phyloP scores from a whole-genome alignment of 2,329 filamentous ascomycete species.

The Aureobasidium sp. region DNA sequence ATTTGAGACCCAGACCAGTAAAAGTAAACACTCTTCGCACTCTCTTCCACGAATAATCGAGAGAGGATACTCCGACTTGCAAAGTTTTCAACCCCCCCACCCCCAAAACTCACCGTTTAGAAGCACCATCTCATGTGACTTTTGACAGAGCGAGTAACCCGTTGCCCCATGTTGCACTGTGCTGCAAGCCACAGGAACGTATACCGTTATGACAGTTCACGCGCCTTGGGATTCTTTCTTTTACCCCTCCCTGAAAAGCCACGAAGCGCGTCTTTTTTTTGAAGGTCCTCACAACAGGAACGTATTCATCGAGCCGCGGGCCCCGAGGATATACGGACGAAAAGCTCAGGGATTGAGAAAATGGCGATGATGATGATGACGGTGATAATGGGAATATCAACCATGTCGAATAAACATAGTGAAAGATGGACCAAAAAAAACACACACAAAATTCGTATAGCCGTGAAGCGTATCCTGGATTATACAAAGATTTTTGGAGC shows the following conservation, averaged over 20 bases:
- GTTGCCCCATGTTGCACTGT: constrained; percentile 1
- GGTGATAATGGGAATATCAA: too few relatives aligned
- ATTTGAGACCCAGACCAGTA: too few relatives aligned
- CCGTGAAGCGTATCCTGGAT: not conserved
- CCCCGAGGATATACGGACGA: too few relatives aligned
- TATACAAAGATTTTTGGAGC: not conserved
- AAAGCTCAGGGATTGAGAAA: too few relatives aligned
- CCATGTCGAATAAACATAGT: not conserved
- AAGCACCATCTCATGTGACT: not conserved
- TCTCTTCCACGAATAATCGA: too few relatives aligned
- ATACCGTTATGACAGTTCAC: not conserved
- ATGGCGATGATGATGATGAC: too few relatives aligned
- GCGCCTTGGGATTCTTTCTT: not conserved
- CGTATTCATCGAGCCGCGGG: too few relatives aligned
- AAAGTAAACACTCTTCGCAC: too few relatives aligned
- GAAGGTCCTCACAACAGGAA: too few relatives aligned
- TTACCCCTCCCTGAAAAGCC: not conserved
- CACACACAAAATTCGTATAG: not conserved
- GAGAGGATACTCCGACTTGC: too few relatives aligned
- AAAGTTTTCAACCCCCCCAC: too few relatives aligned
- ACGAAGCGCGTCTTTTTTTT: not conserved
- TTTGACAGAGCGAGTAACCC: not conserved
- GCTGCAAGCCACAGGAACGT: constrained; percentile 7
- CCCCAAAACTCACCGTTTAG: not conserved
- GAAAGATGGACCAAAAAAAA: not conserved